Percentiles rank a stretch among this genome's conserved stretches.
phyloP scores from a whole-genome alignment of 352 stramenopile species.

The Sclerospora graminicola region DNA sequence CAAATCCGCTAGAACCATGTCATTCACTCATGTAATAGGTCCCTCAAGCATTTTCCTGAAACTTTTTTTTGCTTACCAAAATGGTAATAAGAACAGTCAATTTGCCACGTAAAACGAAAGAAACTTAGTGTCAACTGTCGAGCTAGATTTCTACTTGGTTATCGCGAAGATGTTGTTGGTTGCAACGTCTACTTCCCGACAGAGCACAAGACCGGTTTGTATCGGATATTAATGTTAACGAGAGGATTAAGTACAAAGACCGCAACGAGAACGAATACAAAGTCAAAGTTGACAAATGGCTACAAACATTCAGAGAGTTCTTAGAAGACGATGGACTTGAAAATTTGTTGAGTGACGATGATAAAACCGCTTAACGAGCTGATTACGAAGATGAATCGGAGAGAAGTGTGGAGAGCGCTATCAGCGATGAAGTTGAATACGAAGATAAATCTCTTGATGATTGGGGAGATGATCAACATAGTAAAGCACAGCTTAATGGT shows the following conservation, averaged over 20 bases:
- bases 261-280: conserved; percentile 1
- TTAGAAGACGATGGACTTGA: background rate
- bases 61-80: too few species aligned
- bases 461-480: too few species aligned
- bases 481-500: too few species aligned
- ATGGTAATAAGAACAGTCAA: too few species aligned
- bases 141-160: background rate
- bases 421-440: too few species aligned
- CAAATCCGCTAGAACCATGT: background rate
- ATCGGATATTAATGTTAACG: conserved; percentile 8
- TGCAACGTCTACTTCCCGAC: conserved; percentile 4
- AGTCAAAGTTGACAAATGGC: conserved; percentile 3
- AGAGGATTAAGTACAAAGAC: conserved; percentile 7
- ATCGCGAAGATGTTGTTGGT: conserved; percentile 5
- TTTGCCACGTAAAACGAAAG: background rate
- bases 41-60: background rate
- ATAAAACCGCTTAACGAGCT: too few species aligned
- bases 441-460: too few species aligned
- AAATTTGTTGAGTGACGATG: too few species aligned
- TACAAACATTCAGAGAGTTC: conserved; percentile 1
- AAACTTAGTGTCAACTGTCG: background rate
- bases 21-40: background rate
- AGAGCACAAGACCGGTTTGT: conserved; percentile 4
- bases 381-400: too few species aligned
- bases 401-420: too few species aligned